These are phyloP conservation scores for Diutina neorugosa DNA, from an alignment of 1,139 yeast species.

Conservation along the genomic window DNA sequence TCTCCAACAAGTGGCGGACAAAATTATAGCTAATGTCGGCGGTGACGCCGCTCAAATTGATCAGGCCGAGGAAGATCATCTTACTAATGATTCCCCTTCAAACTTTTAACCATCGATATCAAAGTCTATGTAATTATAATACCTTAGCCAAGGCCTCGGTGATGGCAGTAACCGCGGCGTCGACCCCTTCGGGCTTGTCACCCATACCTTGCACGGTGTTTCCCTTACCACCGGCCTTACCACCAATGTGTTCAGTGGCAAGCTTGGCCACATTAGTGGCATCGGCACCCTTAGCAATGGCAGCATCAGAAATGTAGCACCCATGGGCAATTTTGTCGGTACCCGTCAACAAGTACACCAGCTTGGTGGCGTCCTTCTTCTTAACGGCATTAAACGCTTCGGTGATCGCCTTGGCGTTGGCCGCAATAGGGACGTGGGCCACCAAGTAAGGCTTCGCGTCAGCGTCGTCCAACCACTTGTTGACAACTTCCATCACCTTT, in stretches of 20 bases:
- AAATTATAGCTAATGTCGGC: constrained; percentile 19
- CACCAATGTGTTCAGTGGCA: constrained; percentile 74
- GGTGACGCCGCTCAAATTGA: constrained; percentile 10
- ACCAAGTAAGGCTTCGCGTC: constrained; percentile 38
- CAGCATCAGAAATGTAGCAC: constrained; percentile 69
- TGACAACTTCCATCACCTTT: constrained; percentile 70
- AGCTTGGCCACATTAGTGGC: constrained; percentile 66
- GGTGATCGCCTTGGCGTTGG: constrained; percentile 88
- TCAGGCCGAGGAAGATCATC: constrained; percentile 8
- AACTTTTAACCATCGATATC: background rate
- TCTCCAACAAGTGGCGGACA: constrained; percentile 33
- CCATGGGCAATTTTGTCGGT: constrained; percentile 88
- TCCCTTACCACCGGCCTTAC: constrained; percentile 98
- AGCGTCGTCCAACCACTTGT: constrained; percentile 43
- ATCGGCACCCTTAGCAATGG: constrained; percentile 58
- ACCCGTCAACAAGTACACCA: constrained; percentile 77
- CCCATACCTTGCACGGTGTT: constrained; percentile 97
- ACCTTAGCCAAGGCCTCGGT: constrained; percentile 47
- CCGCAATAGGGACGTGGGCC: constrained; percentile 53
- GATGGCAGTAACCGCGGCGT: constrained; percentile 62
- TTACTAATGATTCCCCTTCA: constrained; percentile 8
- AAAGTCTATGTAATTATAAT: constrained; percentile 14
- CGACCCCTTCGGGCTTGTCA: constrained; percentile 58
- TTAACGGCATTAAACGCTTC: constrained; percentile 84
- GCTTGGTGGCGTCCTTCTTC: constrained; percentile 62